phyloP scores from a whole-genome alignment of 208 protist genomes.

The Spongospora subterranea region DNA sequence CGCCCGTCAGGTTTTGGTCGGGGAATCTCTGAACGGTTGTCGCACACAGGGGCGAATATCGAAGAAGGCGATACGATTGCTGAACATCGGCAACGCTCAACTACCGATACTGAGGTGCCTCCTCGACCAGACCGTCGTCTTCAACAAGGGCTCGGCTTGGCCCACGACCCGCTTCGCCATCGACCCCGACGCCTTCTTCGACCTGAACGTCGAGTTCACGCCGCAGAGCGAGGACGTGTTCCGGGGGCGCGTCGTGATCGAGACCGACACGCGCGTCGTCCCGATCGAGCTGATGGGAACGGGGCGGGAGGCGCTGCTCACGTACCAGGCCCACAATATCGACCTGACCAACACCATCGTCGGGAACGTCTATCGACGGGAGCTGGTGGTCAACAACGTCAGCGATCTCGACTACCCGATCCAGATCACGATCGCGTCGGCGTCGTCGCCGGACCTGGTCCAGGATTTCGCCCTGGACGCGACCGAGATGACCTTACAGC shows the following conservation, averaged over 20 bases:
- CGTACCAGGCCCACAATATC: conserved; percentile 44
- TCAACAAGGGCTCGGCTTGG: conserved; percentile 14
- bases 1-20: background rate
- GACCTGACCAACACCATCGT: conserved; percentile 51
- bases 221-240: conserved; percentile 54
- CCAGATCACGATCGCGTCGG: background rate
- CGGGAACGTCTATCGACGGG: conserved; percentile 21
- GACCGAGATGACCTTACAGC: background rate
- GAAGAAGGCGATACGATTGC: background rate
- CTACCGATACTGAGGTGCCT: conserved; percentile 18
- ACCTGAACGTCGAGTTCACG: conserved; percentile 47
- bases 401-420: conserved; percentile 46
- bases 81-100: conserved; percentile 36
- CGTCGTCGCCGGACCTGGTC: background rate
- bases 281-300: conserved; percentile 42
- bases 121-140: conserved; percentile 36
- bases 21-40: background rate
- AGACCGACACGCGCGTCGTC: conserved; percentile 36
- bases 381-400: background rate
- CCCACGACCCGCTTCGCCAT: conserved; percentile 6
- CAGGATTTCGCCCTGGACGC: background rate
- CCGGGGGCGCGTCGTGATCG: conserved; percentile 39
- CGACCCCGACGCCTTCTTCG: conserved; percentile 28
- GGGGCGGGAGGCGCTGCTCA: conserved; percentile 33
- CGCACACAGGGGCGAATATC: background rate